Conservation (phyloP, 1,284 basidiomycete species). For the Malassezia brasiliensis region DNA sequence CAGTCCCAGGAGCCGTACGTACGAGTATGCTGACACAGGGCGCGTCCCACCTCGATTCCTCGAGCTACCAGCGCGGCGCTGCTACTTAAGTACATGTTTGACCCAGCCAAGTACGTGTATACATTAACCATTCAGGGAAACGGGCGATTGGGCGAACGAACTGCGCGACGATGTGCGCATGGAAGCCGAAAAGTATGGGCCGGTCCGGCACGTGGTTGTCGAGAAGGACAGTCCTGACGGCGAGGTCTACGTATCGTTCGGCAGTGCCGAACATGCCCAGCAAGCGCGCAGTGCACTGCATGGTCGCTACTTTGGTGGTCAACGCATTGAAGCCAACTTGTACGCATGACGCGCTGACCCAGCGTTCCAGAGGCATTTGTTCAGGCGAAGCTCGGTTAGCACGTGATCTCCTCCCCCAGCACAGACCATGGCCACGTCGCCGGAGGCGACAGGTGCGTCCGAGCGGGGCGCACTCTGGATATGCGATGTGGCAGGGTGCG, state of each 20-base stretch:
- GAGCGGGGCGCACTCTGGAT: background rate
- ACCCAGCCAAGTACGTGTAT: slow-evolving; percentile 64
- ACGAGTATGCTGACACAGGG: background rate
- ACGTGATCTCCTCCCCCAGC: background rate
- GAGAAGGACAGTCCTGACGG: slow-evolving; percentile 73
- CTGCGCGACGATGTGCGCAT: slow-evolving; percentile 89
- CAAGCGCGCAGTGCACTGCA: slow-evolving; percentile 78
- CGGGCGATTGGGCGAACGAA: slow-evolving; percentile 93
- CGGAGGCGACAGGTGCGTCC: background rate
- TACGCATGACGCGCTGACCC: slow-evolving; percentile 19
- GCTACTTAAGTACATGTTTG: slow-evolving; percentile 88
- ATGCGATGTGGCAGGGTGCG: slow-evolving; percentile 10
- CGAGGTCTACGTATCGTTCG: slow-evolving; percentile 93
- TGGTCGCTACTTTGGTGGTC: slow-evolving; percentile 56
- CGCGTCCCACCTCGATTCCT: slow-evolving; percentile 57
- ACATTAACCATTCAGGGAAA: slow-evolving; percentile 55
- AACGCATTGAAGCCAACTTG: slow-evolving; percentile 39
- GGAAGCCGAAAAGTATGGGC: slow-evolving; percentile 81
- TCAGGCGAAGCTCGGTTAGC: slow-evolving; percentile 2
- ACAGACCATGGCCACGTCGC: background rate
- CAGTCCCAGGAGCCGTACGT: background rate
- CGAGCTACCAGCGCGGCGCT: slow-evolving; percentile 56
- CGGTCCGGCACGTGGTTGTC: slow-evolving; percentile 75
- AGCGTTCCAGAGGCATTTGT: slow-evolving; percentile 11
- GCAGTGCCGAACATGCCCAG: slow-evolving; percentile 65